A percentile compares a stretch with the other conserved stretches of the same genome.
These are phyloP conservation scores for Zizania palustris DNA, from an alignment of 202 grass and related monocot species.

Conservation along the genomic window DNA sequence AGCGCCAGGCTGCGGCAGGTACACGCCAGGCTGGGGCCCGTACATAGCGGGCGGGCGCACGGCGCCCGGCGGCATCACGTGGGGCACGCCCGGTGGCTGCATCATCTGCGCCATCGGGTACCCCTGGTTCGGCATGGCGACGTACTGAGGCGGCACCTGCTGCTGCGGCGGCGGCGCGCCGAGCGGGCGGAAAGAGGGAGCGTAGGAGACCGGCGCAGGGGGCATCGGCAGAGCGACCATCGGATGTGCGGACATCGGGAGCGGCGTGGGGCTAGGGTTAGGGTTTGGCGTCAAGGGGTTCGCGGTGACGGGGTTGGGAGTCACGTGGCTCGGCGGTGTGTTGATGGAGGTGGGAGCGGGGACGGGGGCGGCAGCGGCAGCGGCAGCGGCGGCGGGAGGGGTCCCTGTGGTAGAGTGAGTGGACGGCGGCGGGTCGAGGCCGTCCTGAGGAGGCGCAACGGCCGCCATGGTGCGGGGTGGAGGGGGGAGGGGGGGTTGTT, in stretches of 20 bases:
- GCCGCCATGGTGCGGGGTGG: slow-evolving; percentile 62
- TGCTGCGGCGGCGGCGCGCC: slow-evolving; percentile 48
- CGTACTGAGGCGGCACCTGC: slow-evolving; percentile 54
- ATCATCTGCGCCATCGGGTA: slow-evolving; percentile 66
- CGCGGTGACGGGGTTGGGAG: neutral
- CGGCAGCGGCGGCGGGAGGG: too few species aligned
- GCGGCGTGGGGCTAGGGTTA: slow-evolving; percentile 47
- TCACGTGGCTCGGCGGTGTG: slow-evolving; percentile 40
- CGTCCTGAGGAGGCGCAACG: slow-evolving; percentile 52
- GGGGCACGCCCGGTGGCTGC: slow-evolving; percentile 51
- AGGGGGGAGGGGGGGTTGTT: neutral
- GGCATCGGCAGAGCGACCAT: slow-evolving; percentile 31
- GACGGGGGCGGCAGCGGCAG: slow-evolving; percentile 21
- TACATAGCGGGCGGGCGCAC: slow-evolving; percentile 56
- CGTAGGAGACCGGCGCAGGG: slow-evolving; percentile 48
- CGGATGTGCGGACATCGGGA: slow-evolving; percentile 23
- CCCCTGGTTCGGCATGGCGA: slow-evolving; percentile 58
- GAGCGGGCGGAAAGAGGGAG: slow-evolving; percentile 65
- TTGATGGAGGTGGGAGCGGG: slow-evolving; percentile 2
- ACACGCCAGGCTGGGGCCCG: slow-evolving; percentile 51
- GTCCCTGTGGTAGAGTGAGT: slow-evolving; percentile 35
- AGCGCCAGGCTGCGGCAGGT: slow-evolving; percentile 51
- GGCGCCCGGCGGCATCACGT: slow-evolving; percentile 44
- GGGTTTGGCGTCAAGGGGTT: slow-evolving; percentile 31
- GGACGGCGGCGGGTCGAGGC: slow-evolving; percentile 40